These are phyloP conservation scores for Neopestalotiopsis sp. DNA, from an alignment of 2,329 filamentous ascomycete genomes.

Conservation along the genomic window DNA sequence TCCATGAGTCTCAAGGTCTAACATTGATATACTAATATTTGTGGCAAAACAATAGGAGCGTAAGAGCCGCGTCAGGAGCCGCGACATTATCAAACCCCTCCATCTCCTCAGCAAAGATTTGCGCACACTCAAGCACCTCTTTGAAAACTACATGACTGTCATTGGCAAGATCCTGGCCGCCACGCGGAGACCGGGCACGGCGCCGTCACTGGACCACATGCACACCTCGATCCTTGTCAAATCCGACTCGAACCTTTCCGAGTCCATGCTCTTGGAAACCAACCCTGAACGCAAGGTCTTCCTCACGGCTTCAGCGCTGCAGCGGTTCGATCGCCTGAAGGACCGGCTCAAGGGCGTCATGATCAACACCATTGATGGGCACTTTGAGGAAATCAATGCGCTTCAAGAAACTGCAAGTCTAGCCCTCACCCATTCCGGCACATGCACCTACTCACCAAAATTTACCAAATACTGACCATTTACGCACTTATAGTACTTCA, in stretches of 20 bases:
- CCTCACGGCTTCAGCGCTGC: constrained; percentile 51
- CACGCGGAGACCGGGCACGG: constrained; percentile 27
- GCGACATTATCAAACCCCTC: constrained; percentile 60
- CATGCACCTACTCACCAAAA: constrained; percentile 12
- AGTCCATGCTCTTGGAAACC: not conserved
- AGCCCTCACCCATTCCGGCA: not conserved
- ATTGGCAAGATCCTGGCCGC: constrained; percentile 61
- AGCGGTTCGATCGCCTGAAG: constrained; percentile 63
- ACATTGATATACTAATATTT: not conserved
- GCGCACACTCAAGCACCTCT: constrained; percentile 63
- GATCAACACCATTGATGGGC: constrained; percentile 65
- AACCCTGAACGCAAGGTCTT: constrained; percentile 28
- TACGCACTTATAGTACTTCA: constrained; percentile 66
- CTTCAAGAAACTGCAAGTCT: constrained; percentile 67
- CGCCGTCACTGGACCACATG: constrained; percentile 13
- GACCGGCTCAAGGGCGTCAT: constrained; percentile 66
- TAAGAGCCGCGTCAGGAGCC: constrained; percentile 45
- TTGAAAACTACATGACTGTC: constrained; percentile 63
- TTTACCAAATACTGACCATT: constrained; percentile 7
- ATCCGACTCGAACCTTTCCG: constrained; percentile 7
- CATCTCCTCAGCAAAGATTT: constrained; percentile 66
- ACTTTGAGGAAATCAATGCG: constrained; percentile 71
- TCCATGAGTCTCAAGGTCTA: not conserved
- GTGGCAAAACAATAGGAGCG: constrained; percentile 27
- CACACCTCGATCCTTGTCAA: constrained; percentile 10